Percentiles rank a stretch among this genome's conserved stretches.
These are phyloP conservation scores for Neurospora terricola DNA, from an alignment of 495 filamentous ascomycete species.

Conservation along the genomic window DNA sequence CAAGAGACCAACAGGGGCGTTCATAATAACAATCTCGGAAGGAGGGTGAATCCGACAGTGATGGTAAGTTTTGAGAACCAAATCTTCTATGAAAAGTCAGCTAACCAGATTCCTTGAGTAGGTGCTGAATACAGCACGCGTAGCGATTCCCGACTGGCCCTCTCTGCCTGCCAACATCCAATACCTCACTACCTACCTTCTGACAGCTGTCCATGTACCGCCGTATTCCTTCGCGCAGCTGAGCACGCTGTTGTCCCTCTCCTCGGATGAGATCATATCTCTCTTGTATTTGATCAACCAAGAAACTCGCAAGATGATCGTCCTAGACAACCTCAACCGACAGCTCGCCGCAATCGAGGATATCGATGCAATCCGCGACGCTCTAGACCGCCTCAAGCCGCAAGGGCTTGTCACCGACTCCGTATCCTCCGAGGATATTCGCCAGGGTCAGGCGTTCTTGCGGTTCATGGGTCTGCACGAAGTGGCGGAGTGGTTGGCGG, in stretches of 20 bases:
- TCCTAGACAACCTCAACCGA: background rate
- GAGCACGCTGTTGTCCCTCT: background rate
- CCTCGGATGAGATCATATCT: background rate
- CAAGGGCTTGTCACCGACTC: conserved; percentile 1
- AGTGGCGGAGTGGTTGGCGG: conserved; percentile 3
- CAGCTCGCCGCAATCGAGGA: background rate
- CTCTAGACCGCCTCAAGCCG: background rate
- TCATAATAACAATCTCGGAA: background rate
- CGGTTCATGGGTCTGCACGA: conserved; percentile 2
- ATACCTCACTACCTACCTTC: conserved; percentile 9
- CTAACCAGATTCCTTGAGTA: background rate
- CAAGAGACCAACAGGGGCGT: background rate
- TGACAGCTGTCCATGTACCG: conserved; percentile 1
- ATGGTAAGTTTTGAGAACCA: background rate
- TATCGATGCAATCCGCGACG: background rate
- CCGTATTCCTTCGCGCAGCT: conserved; percentile 1
- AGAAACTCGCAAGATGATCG: background rate
- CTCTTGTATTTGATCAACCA: background rate
- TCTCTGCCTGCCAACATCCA: conserved; percentile 9
- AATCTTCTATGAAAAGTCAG: background rate
- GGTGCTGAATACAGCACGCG: background rate
- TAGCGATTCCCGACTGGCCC: conserved; percentile 1
- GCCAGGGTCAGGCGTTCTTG: conserved; percentile 6
- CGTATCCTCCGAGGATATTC: conserved; percentile 2
- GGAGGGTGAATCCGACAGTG: background rate